Evolutionary conservation across 257 asterid genomes (phyloP).

Genomic region (Ligustrum vulgare): DNA sequence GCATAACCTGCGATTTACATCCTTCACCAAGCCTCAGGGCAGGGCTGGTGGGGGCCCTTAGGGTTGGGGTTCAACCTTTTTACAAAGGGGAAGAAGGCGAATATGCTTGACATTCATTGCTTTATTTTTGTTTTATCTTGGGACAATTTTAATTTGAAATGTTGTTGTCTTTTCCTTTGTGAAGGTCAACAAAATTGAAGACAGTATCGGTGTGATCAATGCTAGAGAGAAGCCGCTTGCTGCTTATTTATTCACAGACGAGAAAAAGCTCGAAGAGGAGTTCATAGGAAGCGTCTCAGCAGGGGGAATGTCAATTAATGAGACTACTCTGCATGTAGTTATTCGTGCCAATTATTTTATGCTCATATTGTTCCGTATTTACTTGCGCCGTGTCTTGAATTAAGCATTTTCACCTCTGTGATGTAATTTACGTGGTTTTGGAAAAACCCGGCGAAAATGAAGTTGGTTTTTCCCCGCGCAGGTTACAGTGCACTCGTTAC

Average conservation of each 20-base stretch:
- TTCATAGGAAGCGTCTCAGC: slow-evolving; percentile 64
- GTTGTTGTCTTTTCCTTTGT: slow-evolving; percentile 15
- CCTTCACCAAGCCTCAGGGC: no score
- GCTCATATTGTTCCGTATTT: background rate
- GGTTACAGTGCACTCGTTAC: slow-evolving; percentile 56
- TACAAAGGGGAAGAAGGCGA: no score
- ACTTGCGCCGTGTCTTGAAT: background rate
- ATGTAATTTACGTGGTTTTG: background rate
- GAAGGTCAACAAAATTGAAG: slow-evolving; percentile 74
- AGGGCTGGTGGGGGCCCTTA: no score
- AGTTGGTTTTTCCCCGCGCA: slow-evolving; percentile 31
- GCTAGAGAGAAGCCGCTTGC: slow-evolving; percentile 90
- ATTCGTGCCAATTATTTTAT: background rate
- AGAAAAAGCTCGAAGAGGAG: slow-evolving; percentile 71
- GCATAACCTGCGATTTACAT: no score
- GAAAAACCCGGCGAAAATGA: slow-evolving; percentile 1
- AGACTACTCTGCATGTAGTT: slow-evolving; percentile 67
- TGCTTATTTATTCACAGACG: slow-evolving; percentile 76
- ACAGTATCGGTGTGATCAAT: slow-evolving; percentile 49
- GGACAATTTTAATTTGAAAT: slow-evolving; percentile 4
- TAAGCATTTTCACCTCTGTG: background rate
- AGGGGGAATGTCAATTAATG: slow-evolving; percentile 73
- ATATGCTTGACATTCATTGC: background rate
- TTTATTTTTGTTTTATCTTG: slow-evolving; percentile 13
- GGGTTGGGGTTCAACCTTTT: no score